Conservation (phyloP, 1,284 basidiomycete species). For the Marasmius tenuissimus region DNA sequence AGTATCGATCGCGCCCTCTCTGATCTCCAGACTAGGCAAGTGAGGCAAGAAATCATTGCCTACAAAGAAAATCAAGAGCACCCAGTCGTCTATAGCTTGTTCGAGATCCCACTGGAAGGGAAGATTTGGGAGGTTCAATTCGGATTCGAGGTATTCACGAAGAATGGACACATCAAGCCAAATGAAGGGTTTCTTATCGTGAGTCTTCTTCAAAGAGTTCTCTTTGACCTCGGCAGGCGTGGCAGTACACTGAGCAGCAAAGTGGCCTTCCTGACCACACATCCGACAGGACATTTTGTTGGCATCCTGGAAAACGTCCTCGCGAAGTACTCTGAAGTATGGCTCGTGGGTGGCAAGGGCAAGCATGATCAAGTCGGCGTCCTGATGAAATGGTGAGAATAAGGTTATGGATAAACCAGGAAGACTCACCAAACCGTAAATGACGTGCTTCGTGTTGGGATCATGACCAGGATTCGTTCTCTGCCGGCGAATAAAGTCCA, state of each 20-base stretch:
- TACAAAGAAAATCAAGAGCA: constrained; percentile 99
- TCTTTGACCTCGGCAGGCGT: constrained; percentile 21
- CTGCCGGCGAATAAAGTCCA: constrained; percentile 96
- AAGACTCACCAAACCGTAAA: constrained; percentile 88
- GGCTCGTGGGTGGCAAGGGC: constrained; percentile 98
- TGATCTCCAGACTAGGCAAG: constrained; percentile 96
- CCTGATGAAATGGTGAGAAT: constrained; percentile 46
- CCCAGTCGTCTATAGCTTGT: constrained; percentile 99
- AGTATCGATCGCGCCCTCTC: constrained; percentile 98
- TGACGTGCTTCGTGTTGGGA: constrained; percentile 95
- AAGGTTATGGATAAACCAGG: constrained; percentile 4
- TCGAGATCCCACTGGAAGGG: constrained; percentile 95
- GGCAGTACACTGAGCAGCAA: constrained; percentile 90
- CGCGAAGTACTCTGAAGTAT: constrained; percentile 94
- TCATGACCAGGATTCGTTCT: constrained; percentile 86
- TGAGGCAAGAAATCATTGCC: constrained; percentile 99
- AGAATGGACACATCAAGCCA: constrained; percentile 96
- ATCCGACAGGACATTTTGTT: constrained; percentile 80
- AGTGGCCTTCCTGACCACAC: constrained; percentile 94
- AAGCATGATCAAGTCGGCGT: constrained; percentile 99
- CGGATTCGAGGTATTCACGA: constrained; percentile 96
- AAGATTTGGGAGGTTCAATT: constrained; percentile 79
- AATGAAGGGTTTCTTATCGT: constrained; percentile 96
- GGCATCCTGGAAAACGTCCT: constrained; percentile 94
- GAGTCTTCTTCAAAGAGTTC: constrained; percentile 67